Percentiles rank a stretch among this genome's conserved stretches.
phyloP scores from a whole-genome alignment of 1,139 yeast genomes.

The Casaregolazyma suthepensis region DNA sequence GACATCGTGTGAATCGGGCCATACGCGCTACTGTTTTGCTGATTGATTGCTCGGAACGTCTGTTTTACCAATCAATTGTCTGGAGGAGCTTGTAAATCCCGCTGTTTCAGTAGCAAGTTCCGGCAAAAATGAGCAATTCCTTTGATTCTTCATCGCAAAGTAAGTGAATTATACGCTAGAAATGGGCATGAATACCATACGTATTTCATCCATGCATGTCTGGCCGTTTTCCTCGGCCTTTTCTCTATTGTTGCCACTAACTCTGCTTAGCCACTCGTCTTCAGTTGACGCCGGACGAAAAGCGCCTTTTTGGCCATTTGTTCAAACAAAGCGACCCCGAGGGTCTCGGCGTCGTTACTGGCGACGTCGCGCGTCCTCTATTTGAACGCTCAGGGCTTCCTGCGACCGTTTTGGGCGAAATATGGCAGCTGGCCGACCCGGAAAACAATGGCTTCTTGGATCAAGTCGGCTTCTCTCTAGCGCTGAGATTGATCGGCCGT shows the following conservation, averaged over 20 bases:
- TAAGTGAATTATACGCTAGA: not conserved
- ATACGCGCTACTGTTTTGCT: not conserved
- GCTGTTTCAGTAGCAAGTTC: not conserved
- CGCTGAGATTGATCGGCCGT: constrained; percentile 85
- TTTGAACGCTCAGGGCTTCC: constrained; percentile 85
- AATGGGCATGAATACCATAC: not conserved
- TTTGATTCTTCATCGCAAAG: not conserved
- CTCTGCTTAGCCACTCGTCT: not conserved
- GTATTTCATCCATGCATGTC: too few relatives aligned
- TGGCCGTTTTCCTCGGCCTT: not conserved
- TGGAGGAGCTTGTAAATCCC: not conserved
- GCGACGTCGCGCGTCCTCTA: constrained; percentile 79
- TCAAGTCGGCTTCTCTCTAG: constrained; percentile 74
- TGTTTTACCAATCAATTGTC: not conserved
- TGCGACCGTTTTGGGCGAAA: constrained; percentile 72
- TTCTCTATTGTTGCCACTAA: not conserved
- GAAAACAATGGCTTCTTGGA: constrained; percentile 81
- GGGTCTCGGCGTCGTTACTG: constrained; percentile 75
- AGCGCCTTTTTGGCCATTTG: constrained; percentile 61
- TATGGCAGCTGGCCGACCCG: constrained; percentile 89
- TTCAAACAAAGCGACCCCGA: constrained; percentile 79
- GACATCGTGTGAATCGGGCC: not conserved
- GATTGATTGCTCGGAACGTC: not conserved
- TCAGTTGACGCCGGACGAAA: constrained; percentile 68
- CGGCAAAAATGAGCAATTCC: not conserved